Base-by-base conservation (phyloP, 495 filamentous ascomycete genomes). In the Symbiotaphrina buchneri region DNA sequence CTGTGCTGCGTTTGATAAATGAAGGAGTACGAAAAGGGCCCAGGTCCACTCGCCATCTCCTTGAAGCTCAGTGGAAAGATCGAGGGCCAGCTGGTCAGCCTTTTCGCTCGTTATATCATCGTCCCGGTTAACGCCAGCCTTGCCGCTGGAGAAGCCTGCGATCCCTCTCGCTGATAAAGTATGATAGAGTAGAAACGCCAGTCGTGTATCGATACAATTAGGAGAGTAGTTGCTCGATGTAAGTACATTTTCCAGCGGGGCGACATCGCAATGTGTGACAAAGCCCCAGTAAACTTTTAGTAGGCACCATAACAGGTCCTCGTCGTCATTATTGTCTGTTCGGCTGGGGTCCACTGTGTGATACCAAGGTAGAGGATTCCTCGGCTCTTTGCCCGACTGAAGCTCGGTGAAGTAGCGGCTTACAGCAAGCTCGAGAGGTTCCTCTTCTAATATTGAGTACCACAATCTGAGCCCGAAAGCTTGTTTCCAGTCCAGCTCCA, bases 381-480 rank as follows among this genome's bases (percentile, higher is more conserved):
- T 45, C 28, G 60, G 51, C 31, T 73, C 71, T 58, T 40, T 63
- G 57, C 41, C 59, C 13, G 31, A 35, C 10, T 43, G 55, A 4
- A 92, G 53, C 41, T 92, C 78, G 16, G 67, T 45, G 27, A 61
- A 52, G 48, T 74, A 93, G 11, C 61, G 62, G 18, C 59, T 49
- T 13, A 92, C 67, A 6, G 82, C 83, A 28, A 54, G 58, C 31
- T 73, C 65, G 21, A 91, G 56, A 23, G 65, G 58, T 21, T 79
- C 68, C 28, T 71, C 60, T 18, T 68, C 56, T 6, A 60, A 55
- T 26, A 69, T 78, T 23, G 64, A 68, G 47, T 92, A 94, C 71
- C 76, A 92, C 6, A 95, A 60, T 29, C 83, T 68, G 14, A 97
- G 60, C 10, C 79, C 90, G 46, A 97, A 92, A 1, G 81, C 73